Conservation (phyloP, 768 basidiomycete genomes). For the Hericium coralloides region DNA sequence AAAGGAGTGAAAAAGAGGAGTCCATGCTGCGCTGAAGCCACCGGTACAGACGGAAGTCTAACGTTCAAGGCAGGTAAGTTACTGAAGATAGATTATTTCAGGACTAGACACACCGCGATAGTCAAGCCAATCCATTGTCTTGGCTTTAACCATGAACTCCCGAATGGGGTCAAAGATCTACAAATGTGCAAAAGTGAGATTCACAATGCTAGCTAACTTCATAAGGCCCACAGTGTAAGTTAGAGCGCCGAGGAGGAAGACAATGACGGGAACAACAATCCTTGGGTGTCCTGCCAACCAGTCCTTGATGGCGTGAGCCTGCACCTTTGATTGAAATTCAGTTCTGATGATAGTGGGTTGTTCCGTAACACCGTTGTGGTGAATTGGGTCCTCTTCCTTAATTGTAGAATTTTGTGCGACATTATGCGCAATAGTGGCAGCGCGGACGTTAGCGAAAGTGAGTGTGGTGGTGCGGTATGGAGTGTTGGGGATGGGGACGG, state of each 20-base stretch:
- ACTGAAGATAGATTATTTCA: background rate
- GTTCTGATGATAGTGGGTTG: slow-evolving; percentile 38
- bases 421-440: slow-evolving; percentile 80
- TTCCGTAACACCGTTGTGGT: background rate
- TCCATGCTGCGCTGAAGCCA: slow-evolving; percentile 48
- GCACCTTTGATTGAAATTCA: slow-evolving; percentile 55
- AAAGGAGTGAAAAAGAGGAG: slow-evolving; percentile 47
- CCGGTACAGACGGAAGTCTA: slow-evolving; percentile 24
- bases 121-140: slow-evolving; percentile 81
- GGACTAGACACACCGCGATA: slow-evolving; percentile 39
- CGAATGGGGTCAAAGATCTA: slow-evolving; percentile 93
- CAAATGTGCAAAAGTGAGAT: background rate
- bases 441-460: slow-evolving; percentile 49
- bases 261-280: slow-evolving; percentile 68
- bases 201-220: background rate
- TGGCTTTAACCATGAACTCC: slow-evolving; percentile 71
- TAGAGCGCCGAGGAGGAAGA: slow-evolving; percentile 84
- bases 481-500: slow-evolving; percentile 55
- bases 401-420: slow-evolving; percentile 52
- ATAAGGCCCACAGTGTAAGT: slow-evolving; percentile 66
- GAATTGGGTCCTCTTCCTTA: slow-evolving; percentile 11
- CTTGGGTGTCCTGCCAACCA: slow-evolving; percentile 86
- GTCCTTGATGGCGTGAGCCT: slow-evolving; percentile 56
- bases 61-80: background rate
- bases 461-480: slow-evolving; percentile 57